Conservation (phyloP, 306 rosid species). For the Vicia faba region DNA sequence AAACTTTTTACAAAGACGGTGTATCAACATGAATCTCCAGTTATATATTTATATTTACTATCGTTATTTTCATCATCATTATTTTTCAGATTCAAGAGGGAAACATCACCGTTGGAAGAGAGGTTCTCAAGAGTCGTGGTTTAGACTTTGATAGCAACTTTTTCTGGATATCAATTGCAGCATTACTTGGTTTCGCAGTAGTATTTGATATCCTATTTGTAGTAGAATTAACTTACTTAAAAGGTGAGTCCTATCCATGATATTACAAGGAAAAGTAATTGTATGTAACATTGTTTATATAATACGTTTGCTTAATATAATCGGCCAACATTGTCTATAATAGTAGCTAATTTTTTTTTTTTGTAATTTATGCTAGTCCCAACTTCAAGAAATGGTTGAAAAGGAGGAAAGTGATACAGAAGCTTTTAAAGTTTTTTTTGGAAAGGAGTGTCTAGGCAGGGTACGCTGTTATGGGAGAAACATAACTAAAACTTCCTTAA, state of each 20-base stretch:
- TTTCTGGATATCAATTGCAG: slow-evolving; percentile 61
- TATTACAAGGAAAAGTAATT: slow-evolving; percentile 18
- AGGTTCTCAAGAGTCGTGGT: slow-evolving; percentile 51
- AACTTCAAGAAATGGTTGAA: too few relatives aligned
- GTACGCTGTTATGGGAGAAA: too few relatives aligned
- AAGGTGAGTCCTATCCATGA: slow-evolving; percentile 46
- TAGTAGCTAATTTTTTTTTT: too few relatives aligned
- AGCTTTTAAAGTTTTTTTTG: too few relatives aligned
- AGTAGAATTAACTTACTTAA: slow-evolving; percentile 56
- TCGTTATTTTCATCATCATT: neutral
- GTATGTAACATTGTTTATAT: slow-evolving; percentile 15
- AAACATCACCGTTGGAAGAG: slow-evolving; percentile 47
- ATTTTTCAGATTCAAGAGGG: slow-evolving; percentile 50
- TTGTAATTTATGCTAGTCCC: too few relatives aligned
- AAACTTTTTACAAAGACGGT: too few relatives aligned
- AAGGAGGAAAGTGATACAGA: too few relatives aligned
- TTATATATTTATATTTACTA: neutral
- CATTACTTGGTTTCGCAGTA: slow-evolving; percentile 50
- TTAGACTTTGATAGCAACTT: slow-evolving; percentile 48
- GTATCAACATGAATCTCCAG: too few relatives aligned
- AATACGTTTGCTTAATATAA: too few relatives aligned
- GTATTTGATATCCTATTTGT: slow-evolving; percentile 56
- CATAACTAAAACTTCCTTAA: too few relatives aligned
- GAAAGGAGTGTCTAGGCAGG: too few relatives aligned
- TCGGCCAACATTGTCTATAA: too few relatives aligned